A percentile compares a stretch with the other conserved stretches of the same genome.
phyloP scores from a whole-genome alignment of 1,284 basidiomycete species.

The Ustilago esculenta region DNA sequence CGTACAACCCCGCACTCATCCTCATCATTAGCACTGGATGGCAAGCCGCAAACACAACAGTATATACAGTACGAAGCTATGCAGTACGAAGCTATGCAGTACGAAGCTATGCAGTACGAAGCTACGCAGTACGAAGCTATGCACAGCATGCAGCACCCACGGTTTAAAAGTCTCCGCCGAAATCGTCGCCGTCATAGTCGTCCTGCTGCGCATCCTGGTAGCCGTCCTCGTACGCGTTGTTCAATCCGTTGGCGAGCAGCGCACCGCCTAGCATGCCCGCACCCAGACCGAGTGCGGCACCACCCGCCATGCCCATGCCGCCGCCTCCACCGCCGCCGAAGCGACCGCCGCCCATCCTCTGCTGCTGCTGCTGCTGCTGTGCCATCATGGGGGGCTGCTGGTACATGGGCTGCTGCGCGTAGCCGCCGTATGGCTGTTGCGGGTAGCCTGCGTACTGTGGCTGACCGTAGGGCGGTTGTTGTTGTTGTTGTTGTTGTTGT shows the following conservation, averaged over 20 bases:
- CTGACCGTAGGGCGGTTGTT: constrained; percentile 18
- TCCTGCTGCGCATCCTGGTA: constrained; percentile 56
- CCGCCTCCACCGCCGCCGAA: constrained; percentile 39
- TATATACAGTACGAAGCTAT: no score
- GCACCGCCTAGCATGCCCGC: constrained; percentile 60
- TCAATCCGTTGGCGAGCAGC: constrained; percentile 48
- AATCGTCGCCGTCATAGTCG: constrained; percentile 42
- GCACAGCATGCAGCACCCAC: no score
- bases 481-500: constrained; percentile 23
- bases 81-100: no score
- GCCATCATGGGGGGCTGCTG: constrained; percentile 46
- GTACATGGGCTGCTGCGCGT: constrained; percentile 41
- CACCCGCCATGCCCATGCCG: constrained; percentile 53
- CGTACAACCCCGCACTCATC: no score
- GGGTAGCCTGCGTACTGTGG: constrained; percentile 17
- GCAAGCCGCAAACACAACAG: no score
- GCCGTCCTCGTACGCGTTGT: constrained; percentile 61
- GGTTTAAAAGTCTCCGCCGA: constrained; percentile 34
- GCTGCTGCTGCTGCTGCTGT: constrained; percentile 45
- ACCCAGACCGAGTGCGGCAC: constrained; percentile 53
- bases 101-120: no score
- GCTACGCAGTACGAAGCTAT: no score
- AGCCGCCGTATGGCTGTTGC: constrained; percentile 28
- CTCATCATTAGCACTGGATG: no score
- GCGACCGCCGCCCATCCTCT: constrained; percentile 34